Percentiles rank a stretch among this genome's conserved stretches.
phyloP scores from a whole-genome alignment of 1,284 basidiomycete genomes.

The Pseudozyma hubeiensis region DNA sequence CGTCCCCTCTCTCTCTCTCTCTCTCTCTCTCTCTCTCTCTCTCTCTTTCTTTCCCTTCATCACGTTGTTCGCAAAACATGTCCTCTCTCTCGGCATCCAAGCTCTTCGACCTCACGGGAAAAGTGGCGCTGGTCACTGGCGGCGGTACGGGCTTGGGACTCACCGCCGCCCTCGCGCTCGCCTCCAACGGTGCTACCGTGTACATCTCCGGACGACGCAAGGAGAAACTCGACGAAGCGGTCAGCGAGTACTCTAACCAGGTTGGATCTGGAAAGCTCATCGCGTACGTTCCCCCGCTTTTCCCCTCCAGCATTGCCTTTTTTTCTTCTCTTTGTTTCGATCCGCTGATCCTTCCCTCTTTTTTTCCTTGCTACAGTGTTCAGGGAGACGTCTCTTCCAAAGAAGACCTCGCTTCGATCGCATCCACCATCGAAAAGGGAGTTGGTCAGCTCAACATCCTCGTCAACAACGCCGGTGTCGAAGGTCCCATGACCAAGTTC shows the following conservation, averaged over 20 bases:
- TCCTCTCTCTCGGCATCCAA: conserved; percentile 9
- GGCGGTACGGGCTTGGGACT: conserved; percentile 63
- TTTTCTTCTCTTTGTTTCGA: too few species aligned
- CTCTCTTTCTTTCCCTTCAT: too few species aligned
- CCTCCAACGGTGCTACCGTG: conserved; percentile 60
- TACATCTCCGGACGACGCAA: conserved; percentile 59
- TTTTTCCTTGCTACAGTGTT: conserved; percentile 12
- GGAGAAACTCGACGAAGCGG: conserved; percentile 46
- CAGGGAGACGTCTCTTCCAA: conserved; percentile 51
- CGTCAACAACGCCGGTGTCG: conserved; percentile 62
- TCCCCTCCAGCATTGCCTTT: too few species aligned
- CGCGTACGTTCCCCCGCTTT: conserved; percentile 23
- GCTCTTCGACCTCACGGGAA: conserved; percentile 50
- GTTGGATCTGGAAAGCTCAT: conserved; percentile 21
- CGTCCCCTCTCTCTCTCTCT: too few species aligned
- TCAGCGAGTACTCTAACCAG: conserved; percentile 4
- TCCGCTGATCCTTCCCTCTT: not conserved
- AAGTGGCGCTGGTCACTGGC: conserved; percentile 60
- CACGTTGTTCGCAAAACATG: conserved; percentile 4
- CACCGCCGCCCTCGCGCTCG: conserved; percentile 56
- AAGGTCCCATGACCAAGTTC: conserved; percentile 59
- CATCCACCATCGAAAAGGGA: conserved; percentile 12
- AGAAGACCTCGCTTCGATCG: conserved; percentile 32
- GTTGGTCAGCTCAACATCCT: conserved; percentile 52
- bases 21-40: too few species aligned